phyloP scores from a whole-genome alignment of 441 rosid species.

The Pelargonium cotyledonis region DNA sequence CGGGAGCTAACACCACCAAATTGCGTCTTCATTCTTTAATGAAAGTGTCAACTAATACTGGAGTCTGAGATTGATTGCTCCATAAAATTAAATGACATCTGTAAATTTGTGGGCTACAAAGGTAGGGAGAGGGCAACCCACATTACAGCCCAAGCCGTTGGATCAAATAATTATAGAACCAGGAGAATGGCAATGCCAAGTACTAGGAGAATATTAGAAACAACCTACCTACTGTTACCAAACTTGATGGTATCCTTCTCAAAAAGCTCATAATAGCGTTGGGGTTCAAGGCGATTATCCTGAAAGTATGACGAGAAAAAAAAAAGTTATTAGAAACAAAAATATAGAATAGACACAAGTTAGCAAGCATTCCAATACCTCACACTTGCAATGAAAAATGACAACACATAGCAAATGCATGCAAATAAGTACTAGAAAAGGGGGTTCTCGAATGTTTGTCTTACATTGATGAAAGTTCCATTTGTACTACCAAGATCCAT shows the following conservation, averaged over 20 bases:
- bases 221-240: conserved; percentile 81
- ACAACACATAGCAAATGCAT: neutral
- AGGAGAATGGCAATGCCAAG: neutral
- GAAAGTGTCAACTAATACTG: neutral
- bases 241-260: conserved; percentile 89
- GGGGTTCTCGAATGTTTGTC: conserved; percentile 12
- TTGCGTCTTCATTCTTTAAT: neutral
- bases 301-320: conserved; percentile 30
- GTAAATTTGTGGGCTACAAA: neutral
- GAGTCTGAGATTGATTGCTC: neutral
- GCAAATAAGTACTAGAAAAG: neutral
- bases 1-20: neutral
- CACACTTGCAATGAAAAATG: neutral
- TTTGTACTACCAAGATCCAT: conserved; percentile 98
- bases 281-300: conserved; percentile 81
- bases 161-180: neutral
- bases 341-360: conserved; percentile 12
- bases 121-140: neutral
- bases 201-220: neutral
- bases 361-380: conserved; percentile 8
- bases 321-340: neutral
- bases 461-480: conserved; percentile 77
- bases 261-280: conserved; percentile 83
- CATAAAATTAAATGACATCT: neutral
- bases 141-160: neutral